Base-by-base conservation (phyloP, 768 basidiomycete species). In the Rubroboletus satanas region DNA sequence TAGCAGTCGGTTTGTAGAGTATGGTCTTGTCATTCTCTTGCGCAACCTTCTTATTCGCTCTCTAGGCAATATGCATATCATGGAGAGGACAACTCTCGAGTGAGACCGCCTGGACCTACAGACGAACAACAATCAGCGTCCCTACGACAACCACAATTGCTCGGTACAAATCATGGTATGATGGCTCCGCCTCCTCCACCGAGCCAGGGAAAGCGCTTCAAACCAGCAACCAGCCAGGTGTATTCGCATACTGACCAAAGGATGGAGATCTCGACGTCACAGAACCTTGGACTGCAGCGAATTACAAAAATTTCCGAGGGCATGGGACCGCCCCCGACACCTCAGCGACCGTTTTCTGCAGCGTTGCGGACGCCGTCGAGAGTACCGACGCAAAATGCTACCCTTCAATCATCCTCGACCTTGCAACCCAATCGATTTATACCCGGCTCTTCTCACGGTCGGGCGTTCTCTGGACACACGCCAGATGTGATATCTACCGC, bases 51-150 rank as follows among this genome's bases (percentile, higher is more conserved):
- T 58, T 21, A 54, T 46, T 28, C n/a, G n/a, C 42, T 49, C 26
- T 49, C 60, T 49, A 91, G 89, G 55, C 81, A 86, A 69, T 91
- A 83, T 66, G 80, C 82, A n/a, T 90, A 87, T 66, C 72, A 67
- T 5, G 79, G 79, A 23, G 76, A 79, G 23, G 73, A 75, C 18
- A 75, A 73, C 33, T 67, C 76, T 41, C 79, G 76, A 54, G 67
- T 65, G 49, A 75, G 74, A 35, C 61, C 70, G 3, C 74, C 74
- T 17, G 69, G 67, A 33, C 64, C 76, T 21, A 70, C 78, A 15
- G 75, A 77, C 60, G 67, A 67, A 51, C 84, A 83, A 60, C 59
- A 45, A 32, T 59, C 71, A 17, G 67, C 73, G 7, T 74, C 79
- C 3, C 62, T 69, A n/a, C 64, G 68, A 26, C 76, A 77, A 49